A percentile compares a stretch with the other conserved stretches of the same genome.
phyloP scores from a whole-genome alignment of 495 filamentous ascomycete species.

The Hypoxylon lenormandii region DNA sequence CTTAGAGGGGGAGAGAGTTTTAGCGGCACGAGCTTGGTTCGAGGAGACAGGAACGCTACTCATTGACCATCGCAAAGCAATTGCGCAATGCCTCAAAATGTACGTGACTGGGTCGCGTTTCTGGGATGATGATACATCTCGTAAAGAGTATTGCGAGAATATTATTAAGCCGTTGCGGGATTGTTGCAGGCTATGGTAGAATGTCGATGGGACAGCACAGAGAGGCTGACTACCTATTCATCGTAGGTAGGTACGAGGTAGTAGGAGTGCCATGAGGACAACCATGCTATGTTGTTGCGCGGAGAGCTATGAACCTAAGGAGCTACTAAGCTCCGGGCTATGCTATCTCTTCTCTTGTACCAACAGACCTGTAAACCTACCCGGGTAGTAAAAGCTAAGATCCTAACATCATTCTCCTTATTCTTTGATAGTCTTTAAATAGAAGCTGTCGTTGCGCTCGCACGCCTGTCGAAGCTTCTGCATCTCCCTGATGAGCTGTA shows the following conservation, averaged over 20 bases:
- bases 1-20: background rate
- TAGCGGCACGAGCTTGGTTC: background rate
- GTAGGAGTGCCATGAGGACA: too few species aligned
- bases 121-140: background rate
- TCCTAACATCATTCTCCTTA: background rate
- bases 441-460: slow-evolving; percentile 14
- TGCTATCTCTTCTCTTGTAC: too few species aligned
- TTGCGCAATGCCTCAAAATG: background rate
- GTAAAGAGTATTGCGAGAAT: background rate
- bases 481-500: slow-evolving; percentile 13
- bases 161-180: background rate
- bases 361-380: too few species aligned
- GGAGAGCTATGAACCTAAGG: too few species aligned
- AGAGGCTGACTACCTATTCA: too few species aligned
- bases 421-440: slow-evolving; percentile 20
- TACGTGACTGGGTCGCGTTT: background rate
- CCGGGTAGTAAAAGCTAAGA: too few species aligned
- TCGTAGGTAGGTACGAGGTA: too few species aligned
- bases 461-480: slow-evolving; percentile 10
- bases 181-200: background rate
- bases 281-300: too few species aligned
- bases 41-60: background rate
- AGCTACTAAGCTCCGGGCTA: too few species aligned
- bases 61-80: background rate
- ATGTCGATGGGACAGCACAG: too few species aligned